phyloP scores from a whole-genome alignment of 164 flowering plant species.

The Warburgia ugandensis region DNA sequence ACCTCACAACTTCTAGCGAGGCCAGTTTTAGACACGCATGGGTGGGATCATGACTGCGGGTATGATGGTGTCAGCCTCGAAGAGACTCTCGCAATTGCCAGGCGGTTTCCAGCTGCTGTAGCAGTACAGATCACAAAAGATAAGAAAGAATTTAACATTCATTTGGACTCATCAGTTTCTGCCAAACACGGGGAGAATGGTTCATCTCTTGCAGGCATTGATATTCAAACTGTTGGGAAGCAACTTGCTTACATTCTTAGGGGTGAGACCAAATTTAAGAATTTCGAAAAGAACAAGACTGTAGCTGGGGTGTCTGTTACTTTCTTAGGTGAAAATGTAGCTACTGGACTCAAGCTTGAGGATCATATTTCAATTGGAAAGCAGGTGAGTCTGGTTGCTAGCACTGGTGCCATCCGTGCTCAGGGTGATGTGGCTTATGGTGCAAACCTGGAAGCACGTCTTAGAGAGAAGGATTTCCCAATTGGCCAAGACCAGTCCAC shows the following conservation, averaged over 20 bases:
- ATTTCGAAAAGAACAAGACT: constrained; percentile 67
- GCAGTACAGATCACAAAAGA: constrained; percentile 80
- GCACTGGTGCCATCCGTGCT: constrained; percentile 71
- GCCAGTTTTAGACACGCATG: constrained; percentile 86
- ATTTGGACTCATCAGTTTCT: constrained; percentile 74
- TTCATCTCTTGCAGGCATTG: constrained; percentile 81
- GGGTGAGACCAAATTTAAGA: constrained; percentile 81
- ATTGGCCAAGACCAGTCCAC: constrained; percentile 82
- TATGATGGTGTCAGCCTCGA: constrained; percentile 90
- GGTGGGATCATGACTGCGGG: constrained; percentile 98
- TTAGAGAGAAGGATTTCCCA: constrained; percentile 69
- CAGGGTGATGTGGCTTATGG: constrained; percentile 82
- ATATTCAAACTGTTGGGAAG: constrained; percentile 77
- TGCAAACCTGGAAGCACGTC: constrained; percentile 74
- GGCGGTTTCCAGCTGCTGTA: constrained; percentile 52
- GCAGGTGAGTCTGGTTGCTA: constrained; percentile 58
- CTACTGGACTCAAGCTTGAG: constrained; percentile 73
- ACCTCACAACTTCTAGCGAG: constrained; percentile 79
- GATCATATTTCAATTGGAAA: constrained; percentile 74
- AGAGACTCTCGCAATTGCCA: constrained; percentile 52
- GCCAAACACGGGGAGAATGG: constrained; percentile 74
- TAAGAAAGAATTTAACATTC: constrained; percentile 87
- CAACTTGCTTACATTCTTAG: constrained; percentile 73
- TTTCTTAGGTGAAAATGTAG: constrained; percentile 77
- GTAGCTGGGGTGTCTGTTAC: constrained; percentile 74